A percentile compares a stretch with the other conserved stretches of the same genome.
Evolutionary conservation across 2,329 filamentous ascomycete genomes (phyloP).

Genomic region (Corynespora cassiicola): DNA sequence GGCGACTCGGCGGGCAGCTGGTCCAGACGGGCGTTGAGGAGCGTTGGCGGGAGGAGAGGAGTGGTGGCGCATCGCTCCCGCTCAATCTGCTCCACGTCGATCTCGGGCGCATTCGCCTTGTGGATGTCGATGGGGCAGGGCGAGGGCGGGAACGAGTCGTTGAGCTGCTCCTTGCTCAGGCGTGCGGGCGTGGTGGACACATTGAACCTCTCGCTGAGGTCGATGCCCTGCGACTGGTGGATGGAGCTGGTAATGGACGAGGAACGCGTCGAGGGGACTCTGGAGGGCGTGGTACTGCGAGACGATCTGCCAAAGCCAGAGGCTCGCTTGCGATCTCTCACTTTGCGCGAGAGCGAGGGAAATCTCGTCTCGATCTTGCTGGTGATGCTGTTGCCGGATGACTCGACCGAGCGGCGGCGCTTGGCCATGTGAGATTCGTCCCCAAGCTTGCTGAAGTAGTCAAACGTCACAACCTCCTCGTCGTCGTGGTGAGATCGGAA

Average conservation of each 20-base stretch:
- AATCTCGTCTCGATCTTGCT: slow-evolving; percentile 70
- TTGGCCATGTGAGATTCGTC: slow-evolving; percentile 63
- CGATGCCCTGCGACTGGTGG: slow-evolving; percentile 50
- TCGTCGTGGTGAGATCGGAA: slow-evolving; percentile 68
- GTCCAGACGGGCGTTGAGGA: slow-evolving; percentile 64
- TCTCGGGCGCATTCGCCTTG: slow-evolving; percentile 54
- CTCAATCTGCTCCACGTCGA: slow-evolving; percentile 55
- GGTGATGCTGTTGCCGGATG: slow-evolving; percentile 67
- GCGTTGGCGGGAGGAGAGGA: slow-evolving; percentile 81
- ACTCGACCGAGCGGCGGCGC: slow-evolving; percentile 66
- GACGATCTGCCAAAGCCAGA: slow-evolving; percentile 39
- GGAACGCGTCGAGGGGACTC: slow-evolving; percentile 73
- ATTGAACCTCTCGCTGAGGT: slow-evolving; percentile 40
- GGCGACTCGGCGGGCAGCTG: slow-evolving; percentile 74
- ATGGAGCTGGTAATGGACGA: slow-evolving; percentile 75
- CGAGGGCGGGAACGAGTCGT: slow-evolving; percentile 31
- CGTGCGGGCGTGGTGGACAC: slow-evolving; percentile 26
- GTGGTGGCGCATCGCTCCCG: slow-evolving; percentile 75
- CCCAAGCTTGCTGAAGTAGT: slow-evolving; percentile 67
- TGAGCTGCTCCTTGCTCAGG: slow-evolving; percentile 43
- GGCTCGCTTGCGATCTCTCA: slow-evolving; percentile 56
- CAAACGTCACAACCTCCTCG: too few species aligned
- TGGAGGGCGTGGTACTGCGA: slow-evolving; percentile 57
- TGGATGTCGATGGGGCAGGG: slow-evolving; percentile 43
- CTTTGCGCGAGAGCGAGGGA: slow-evolving; percentile 61